Base-by-base conservation (phyloP, 2,329 filamentous ascomycete species). In the Paracoccidioides brasiliensis region DNA sequence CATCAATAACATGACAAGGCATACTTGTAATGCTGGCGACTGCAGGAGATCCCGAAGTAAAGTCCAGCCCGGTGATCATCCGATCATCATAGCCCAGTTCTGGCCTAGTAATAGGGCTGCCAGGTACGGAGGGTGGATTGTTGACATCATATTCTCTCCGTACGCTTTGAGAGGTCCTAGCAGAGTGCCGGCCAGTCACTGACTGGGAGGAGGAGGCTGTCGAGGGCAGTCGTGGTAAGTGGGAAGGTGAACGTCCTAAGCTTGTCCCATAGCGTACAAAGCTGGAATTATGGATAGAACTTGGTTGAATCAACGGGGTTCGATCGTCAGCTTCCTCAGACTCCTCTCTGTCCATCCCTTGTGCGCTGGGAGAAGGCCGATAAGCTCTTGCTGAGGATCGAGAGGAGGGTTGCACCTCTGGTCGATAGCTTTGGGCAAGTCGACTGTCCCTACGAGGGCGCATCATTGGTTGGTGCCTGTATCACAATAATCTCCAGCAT, bases 91-190 rank as follows among this genome's bases (percentile, higher is more conserved):
- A 77, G 6, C 71, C 72, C 62, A 77, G 72, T 4, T 78, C 74
- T 2, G 76, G 69, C 4, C 78, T 77, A 40, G 80, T 60, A 48
- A 75, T 76, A 0, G 81, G 81, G 52, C 80, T 82, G 2, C 74
- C 74, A 1, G 81, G 81, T 30, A 82, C 74, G 0, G 81, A 84
- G 0, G 81, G 81, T 9, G 81, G 81, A 58, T 84, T 84, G 66
- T 84, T 84, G 60, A 84, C 76, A 72, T 84, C 78, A 68, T 81
- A 81, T 49, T 77, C 75, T 7, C 65, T 66, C 44, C 67, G 57
- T 12, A 52, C 41, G 35, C 52, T 55, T 22, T 53, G 52, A 5
- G 22, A 7, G 12, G 43, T 48, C 9, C 42, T 32, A 10, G 55
- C 48, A 28, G 58, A 56, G 32, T 50, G 52, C 3, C 38, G 32